Conservation (phyloP, 208 protist species). For the Crithidia expoeki region DNA sequence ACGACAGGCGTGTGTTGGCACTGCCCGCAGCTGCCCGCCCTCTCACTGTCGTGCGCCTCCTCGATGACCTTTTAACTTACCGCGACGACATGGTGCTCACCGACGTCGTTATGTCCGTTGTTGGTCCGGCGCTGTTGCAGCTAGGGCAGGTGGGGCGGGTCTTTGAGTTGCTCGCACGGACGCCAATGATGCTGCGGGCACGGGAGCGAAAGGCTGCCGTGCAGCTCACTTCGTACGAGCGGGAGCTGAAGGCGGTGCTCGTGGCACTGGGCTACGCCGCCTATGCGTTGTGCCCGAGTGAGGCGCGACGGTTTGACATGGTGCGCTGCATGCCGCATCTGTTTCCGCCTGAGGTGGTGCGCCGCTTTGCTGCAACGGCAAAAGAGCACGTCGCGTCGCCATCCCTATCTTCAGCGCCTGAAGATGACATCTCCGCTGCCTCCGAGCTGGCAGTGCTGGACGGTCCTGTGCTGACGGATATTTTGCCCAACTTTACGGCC, state of each 20-base stretch:
- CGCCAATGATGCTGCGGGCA: slow-evolving; percentile 40
- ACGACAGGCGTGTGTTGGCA: slow-evolving; percentile 7
- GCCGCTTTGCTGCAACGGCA: slow-evolving; percentile 26
- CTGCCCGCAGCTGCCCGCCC: slow-evolving; percentile 34
- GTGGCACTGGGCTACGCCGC: slow-evolving; percentile 51
- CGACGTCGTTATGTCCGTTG: slow-evolving; percentile 59
- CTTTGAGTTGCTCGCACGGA: slow-evolving; percentile 61
- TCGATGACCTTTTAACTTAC: slow-evolving; percentile 58
- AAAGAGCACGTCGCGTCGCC: neutral
- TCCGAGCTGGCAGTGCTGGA: slow-evolving; percentile 15
- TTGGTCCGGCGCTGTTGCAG: slow-evolving; percentile 70
- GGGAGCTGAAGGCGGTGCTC: slow-evolving; percentile 21
- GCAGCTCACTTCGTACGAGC: slow-evolving; percentile 14
- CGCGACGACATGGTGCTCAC: slow-evolving; percentile 81
- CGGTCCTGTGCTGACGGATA: neutral
- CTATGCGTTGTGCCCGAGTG: slow-evolving; percentile 34
- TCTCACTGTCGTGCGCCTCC: slow-evolving; percentile 44
- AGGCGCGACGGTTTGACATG: slow-evolving; percentile 37
- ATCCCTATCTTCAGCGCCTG: neutral
- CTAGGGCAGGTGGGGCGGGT: slow-evolving; percentile 55
- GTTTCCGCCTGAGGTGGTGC: slow-evolving; percentile 68
- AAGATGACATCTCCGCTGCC: neutral
- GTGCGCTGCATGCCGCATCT: slow-evolving; percentile 60
- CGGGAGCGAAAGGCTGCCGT: slow-evolving; percentile 30
- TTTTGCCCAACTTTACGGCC: neutral